These are phyloP conservation scores for Neophaeococcomyces mojaviensis DNA, from an alignment of 2,329 filamentous ascomycete species.

Conservation along the genomic window DNA sequence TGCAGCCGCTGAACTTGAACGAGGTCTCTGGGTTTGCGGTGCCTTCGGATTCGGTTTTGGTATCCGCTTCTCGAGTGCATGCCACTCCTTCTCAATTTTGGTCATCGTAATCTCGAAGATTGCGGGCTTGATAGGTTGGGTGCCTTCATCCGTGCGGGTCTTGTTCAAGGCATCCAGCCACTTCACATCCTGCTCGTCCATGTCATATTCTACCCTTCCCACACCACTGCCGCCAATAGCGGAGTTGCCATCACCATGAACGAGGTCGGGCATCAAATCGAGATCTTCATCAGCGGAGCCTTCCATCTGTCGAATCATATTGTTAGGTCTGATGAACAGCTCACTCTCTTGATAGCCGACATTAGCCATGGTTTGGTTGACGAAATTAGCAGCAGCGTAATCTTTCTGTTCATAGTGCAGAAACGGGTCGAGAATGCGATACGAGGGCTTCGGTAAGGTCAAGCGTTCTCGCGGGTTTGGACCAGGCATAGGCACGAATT, in stretches of 20 bases:
- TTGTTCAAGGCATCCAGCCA: slow-evolving; percentile 83
- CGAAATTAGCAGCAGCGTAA: slow-evolving; percentile 78
- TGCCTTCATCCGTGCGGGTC: slow-evolving; percentile 63
- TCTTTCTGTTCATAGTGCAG: slow-evolving; percentile 65
- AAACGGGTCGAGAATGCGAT: slow-evolving; percentile 41
- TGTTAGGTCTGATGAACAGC: slow-evolving; percentile 71
- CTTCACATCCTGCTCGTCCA: slow-evolving; percentile 98
- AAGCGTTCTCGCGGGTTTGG: slow-evolving; percentile 43
- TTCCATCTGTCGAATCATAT: slow-evolving; percentile 57
- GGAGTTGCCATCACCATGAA: slow-evolving; percentile 53
- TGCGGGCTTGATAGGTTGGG: slow-evolving; percentile 80
- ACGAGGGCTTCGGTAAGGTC: slow-evolving; percentile 43
- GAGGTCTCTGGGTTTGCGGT: slow-evolving; percentile 83
- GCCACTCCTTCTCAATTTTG: slow-evolving; percentile 98
- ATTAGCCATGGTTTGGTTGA: slow-evolving; percentile 92
- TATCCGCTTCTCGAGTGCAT: slow-evolving; percentile 89
- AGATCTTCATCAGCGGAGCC: slow-evolving; percentile 57
- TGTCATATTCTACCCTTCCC: slow-evolving; percentile 93
- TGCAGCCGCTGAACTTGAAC: slow-evolving; percentile 87
- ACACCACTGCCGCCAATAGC: slow-evolving; percentile 47
- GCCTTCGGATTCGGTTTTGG: slow-evolving; percentile 96
- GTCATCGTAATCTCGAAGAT: slow-evolving; percentile 97
- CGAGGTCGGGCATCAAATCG: slow-evolving; percentile 46
- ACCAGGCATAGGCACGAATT: slow-evolving; percentile 40
- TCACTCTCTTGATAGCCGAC: slow-evolving; percentile 95